Percentiles rank a stretch among this genome's conserved stretches.
phyloP scores from a whole-genome alignment of 2,329 filamentous ascomycete genomes.

The Botrytis tulipae region DNA sequence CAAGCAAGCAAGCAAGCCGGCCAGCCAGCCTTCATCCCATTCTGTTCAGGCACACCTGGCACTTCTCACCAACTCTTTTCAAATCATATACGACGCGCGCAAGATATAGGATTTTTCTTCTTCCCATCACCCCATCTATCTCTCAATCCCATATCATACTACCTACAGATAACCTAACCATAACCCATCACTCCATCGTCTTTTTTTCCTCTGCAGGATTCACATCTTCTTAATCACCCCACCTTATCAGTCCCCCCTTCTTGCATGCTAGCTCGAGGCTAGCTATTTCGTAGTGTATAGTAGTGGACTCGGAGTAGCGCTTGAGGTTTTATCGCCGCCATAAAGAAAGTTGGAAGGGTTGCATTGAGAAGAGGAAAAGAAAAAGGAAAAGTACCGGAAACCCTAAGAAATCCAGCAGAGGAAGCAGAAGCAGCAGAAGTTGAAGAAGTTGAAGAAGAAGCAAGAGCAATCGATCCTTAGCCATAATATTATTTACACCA shows the following conservation, averaged over 20 bases:
- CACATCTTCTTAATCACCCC: slow-evolving; percentile 2
- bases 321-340: slow-evolving; percentile 11
- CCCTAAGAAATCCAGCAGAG: not conserved
- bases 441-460: not conserved
- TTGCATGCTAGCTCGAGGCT: not conserved
- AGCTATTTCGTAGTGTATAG: not conserved
- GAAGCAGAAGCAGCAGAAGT: not conserved
- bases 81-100: not conserved
- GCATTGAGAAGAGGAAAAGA: slow-evolving; percentile 10
- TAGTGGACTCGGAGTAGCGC: slow-evolving; percentile 18
- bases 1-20: no score
- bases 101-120: not conserved
- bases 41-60: not conserved
- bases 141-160: not conserved
- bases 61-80: not conserved
- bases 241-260: slow-evolving; percentile 8
- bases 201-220: not conserved
- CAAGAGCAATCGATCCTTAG: slow-evolving; percentile 11
- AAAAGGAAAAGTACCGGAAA: not conserved
- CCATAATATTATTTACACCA: slow-evolving; percentile 3
- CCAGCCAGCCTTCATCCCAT: not conserved
- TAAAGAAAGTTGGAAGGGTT: slow-evolving; percentile 11
- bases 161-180: not conserved
- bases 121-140: not conserved
- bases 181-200: not conserved